Conservation (phyloP, 352 stramenopile genomes). For the Globisporangium abappressorium region DNA sequence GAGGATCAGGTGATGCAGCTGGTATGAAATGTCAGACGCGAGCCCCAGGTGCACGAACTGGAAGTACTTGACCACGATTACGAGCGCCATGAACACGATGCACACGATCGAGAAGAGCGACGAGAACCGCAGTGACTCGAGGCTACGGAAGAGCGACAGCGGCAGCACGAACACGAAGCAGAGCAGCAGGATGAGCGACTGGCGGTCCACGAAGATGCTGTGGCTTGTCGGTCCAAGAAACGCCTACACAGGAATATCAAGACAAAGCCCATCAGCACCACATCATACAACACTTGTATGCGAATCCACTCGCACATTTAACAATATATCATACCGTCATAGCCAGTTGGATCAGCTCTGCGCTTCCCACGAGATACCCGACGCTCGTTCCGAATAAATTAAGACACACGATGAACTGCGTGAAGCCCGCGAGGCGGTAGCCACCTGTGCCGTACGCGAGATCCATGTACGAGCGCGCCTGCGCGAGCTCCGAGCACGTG, state of each 20-base stretch:
- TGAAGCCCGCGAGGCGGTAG: slow-evolving; percentile 60
- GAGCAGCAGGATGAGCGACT: slow-evolving; percentile 68
- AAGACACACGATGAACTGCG: slow-evolving; percentile 75
- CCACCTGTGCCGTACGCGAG: slow-evolving; percentile 67
- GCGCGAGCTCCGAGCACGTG: slow-evolving; percentile 67
- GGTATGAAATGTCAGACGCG: slow-evolving; percentile 61
- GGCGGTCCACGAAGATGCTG: slow-evolving; percentile 59
- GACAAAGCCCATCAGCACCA: not conserved
- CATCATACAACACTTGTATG: not conserved
- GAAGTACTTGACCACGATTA: slow-evolving; percentile 90
- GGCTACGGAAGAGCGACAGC: slow-evolving; percentile 76
- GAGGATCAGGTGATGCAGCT: slow-evolving; percentile 71
- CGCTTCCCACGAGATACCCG: slow-evolving; percentile 78
- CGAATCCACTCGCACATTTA: not conserved
- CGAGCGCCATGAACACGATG: slow-evolving; percentile 85
- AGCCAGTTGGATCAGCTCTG: slow-evolving; percentile 70
- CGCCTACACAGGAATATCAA: slow-evolving; percentile 13
- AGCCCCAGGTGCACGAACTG: slow-evolving; percentile 76
- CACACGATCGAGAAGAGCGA: slow-evolving; percentile 87
- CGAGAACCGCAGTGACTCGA: slow-evolving; percentile 83
- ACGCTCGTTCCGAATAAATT: slow-evolving; percentile 89
- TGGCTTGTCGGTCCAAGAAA: slow-evolving; percentile 44
- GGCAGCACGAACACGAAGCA: slow-evolving; percentile 64
- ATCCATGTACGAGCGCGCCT: slow-evolving; percentile 83
- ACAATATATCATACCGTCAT: slow-evolving; percentile 32